A percentile compares a stretch with the other conserved stretches of the same genome.
phyloP scores from a whole-genome alignment of 1,139 yeast genomes.

The Kodamaea suecica region DNA sequence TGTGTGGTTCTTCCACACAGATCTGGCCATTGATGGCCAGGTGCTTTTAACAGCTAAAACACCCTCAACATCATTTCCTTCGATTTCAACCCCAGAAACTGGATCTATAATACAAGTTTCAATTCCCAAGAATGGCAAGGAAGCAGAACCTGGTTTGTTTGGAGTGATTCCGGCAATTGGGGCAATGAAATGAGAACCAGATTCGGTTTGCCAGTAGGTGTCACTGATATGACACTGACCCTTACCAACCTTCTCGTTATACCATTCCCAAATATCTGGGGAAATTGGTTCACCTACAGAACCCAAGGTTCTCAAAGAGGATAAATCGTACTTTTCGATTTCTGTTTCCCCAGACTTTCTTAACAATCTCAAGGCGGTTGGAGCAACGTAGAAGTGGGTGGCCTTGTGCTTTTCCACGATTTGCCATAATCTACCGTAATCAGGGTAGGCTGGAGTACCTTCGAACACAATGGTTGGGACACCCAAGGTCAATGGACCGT shows the following conservation, averaged over 20 bases:
- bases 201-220: constrained; percentile 99
- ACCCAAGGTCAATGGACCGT: constrained; percentile 90
- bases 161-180: constrained; percentile 94
- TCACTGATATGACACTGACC: constrained; percentile 84
- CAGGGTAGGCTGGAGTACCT: constrained; percentile 98
- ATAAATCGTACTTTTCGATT: constrained; percentile 79
- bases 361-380: constrained; percentile 92
- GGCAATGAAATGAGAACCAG: constrained; percentile 94
- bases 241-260: constrained; percentile 87
- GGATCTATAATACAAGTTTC: constrained; percentile 91
- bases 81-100: constrained; percentile 75
- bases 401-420: constrained; percentile 90
- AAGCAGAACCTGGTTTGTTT: constrained; percentile 96
- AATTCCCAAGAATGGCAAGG: constrained; percentile 94
- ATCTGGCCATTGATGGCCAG: constrained; percentile 99
- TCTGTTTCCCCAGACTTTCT: constrained; percentile 90
- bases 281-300: constrained; percentile 99
- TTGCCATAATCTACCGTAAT: constrained; percentile 95
- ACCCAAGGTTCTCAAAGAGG: constrained; percentile 91
- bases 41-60: constrained; percentile 84
- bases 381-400: constrained; percentile 97
- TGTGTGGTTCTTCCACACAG: constrained; percentile 88
- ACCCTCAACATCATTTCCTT: constrained; percentile 93
- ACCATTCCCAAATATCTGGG: constrained; percentile 99
- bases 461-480: constrained; percentile 91